Percentiles rank a stretch among this genome's conserved stretches.
These are phyloP conservation scores for Apodospora peruviana DNA, from an alignment of 495 filamentous ascomycete species.

Conservation along the genomic window DNA sequence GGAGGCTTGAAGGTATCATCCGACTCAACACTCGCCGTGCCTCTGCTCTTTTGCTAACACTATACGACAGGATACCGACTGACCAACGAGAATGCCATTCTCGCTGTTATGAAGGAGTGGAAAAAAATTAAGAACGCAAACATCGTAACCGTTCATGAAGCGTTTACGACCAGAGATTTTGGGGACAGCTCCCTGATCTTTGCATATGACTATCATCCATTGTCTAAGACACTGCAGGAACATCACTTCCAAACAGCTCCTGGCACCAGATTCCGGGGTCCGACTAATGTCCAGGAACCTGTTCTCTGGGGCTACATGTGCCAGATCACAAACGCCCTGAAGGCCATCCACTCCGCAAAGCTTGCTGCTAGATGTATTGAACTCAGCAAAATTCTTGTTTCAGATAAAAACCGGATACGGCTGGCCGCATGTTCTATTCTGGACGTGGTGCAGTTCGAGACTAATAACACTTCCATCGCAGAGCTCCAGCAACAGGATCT, in stretches of 20 bases:
- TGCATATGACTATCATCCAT: conserved; percentile 87
- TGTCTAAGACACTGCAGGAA: conserved; percentile 84
- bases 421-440: conserved; percentile 80
- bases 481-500: conserved; percentile 88
- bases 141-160: conserved; percentile 83
- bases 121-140: conserved; percentile 76
- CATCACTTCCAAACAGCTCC: conserved; percentile 60
- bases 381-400: conserved; percentile 77
- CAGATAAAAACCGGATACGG: conserved; percentile 78
- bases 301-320: conserved; percentile 88
- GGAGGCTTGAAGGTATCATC: conserved; percentile 67
- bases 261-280: conserved; percentile 36
- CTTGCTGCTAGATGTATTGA: conserved; percentile 82
- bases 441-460: conserved; percentile 78
- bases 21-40: too few relatives aligned
- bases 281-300: conserved; percentile 61
- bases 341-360: conserved; percentile 72
- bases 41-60: too few relatives aligned
- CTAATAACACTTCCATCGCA: conserved; percentile 48
- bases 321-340: conserved; percentile 85
- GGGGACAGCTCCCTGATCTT: conserved; percentile 93
- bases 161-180: conserved; percentile 88
- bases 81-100: conserved; percentile 83
- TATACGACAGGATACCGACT: conserved; percentile 54
- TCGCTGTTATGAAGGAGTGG: conserved; percentile 77